A percentile compares a stretch with the other conserved stretches of the same genome.
Conservation (phyloP, 768 basidiomycete species). For the Termitomyces eurrhizus region DNA sequence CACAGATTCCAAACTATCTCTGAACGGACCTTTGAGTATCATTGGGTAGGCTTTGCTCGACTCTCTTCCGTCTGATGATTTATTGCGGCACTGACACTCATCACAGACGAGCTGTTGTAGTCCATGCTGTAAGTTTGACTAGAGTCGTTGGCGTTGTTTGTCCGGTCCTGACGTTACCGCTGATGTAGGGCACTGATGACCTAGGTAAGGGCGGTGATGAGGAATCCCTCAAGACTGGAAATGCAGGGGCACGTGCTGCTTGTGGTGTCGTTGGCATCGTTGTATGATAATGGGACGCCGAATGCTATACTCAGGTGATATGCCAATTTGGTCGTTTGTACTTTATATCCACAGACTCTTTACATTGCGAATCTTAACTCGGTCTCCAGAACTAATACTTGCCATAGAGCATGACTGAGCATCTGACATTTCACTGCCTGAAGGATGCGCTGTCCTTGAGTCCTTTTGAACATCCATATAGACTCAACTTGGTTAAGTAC, state of each 20-base stretch:
- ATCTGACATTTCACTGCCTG: background rate
- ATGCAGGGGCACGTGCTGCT: conserved; percentile 72
- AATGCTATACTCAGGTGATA: background rate
- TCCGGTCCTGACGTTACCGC: background rate
- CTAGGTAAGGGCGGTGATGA: conserved; percentile 65
- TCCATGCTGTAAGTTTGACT: conserved; percentile 53
- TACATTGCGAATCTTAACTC: background rate
- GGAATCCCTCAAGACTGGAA: conserved; percentile 75
- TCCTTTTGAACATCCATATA: background rate
- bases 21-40: conserved; percentile 65
- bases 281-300: background rate
- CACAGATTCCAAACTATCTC: conserved; percentile 55
- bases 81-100: background rate
- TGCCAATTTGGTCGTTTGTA: background rate
- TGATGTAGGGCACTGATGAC: conserved; percentile 62
- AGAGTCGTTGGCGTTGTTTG: too few relatives aligned
- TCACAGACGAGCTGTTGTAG: conserved; percentile 62
- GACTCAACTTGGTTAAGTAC: background rate
- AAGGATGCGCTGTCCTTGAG: background rate
- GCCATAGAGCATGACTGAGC: too few relatives aligned
- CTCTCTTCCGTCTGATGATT: background rate
- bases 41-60: conserved; percentile 49
- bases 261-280: conserved; percentile 74
- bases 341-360: background rate
- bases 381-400: background rate